Conservation (phyloP, 2,329 filamentous ascomycete genomes). For the Claviceps maximensis region DNA sequence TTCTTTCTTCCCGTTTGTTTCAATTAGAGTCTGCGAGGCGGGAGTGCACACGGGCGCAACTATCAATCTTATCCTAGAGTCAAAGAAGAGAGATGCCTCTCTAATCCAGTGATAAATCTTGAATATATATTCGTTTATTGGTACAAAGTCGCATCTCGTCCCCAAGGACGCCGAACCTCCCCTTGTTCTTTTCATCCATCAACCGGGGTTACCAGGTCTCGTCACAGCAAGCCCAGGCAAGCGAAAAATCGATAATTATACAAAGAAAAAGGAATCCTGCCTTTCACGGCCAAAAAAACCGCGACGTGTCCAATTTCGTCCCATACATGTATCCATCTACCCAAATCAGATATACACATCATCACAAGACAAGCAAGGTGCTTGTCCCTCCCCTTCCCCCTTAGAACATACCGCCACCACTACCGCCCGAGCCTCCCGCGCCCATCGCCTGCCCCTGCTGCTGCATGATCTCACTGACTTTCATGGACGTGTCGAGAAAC, state of each 20-base stretch:
- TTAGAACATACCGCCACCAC: conserved; percentile 23
- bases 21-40: neutral
- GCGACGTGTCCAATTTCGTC: neutral
- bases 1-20: too few species aligned
- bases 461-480: conserved; percentile 95
- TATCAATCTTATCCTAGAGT: neutral
- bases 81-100: neutral
- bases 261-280: neutral
- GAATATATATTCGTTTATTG: neutral
- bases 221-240: neutral
- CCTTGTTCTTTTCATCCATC: too few species aligned
- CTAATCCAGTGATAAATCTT: neutral
- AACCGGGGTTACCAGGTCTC: too few species aligned
- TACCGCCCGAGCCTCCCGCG: conserved; percentile 21
- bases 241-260: neutral
- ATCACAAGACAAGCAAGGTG: neutral
- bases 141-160: neutral
- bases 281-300: too few species aligned
- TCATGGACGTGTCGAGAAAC: conserved; percentile 98
- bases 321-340: neutral
- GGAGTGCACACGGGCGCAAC: neutral
- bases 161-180: neutral
- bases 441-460: conserved; percentile 61
- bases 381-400: neutral
- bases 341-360: neutral